Evolutionary conservation across 371 early-diverging fungal species (phyloP), one percentile per base, ranked within the genome.

Genomic region (Rhizopus microsporus): DNA sequence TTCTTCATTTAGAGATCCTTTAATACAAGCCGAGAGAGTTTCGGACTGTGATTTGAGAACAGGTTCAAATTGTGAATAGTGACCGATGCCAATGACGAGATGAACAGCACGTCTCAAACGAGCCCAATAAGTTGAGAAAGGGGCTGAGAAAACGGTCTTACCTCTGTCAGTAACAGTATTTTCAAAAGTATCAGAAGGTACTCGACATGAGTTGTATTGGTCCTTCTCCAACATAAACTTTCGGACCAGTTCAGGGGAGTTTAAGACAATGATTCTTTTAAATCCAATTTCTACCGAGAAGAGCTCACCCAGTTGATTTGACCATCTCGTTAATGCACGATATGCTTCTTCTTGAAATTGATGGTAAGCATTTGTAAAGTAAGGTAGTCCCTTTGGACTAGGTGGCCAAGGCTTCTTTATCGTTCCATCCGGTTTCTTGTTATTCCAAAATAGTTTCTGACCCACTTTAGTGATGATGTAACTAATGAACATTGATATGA

Each of bases 211-310:
- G 45, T 76, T 76, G 45, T 53, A 48, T 44, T 74, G 77, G 5
- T 76, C 68, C n/a, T 56, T 57, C 15, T 72, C 75, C 9, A 80
- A 57, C 13, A 77, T 55, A 0, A 56, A 51, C 12, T 65, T 57
- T 30, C 66, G 57, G 7, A 74, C 80, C 4, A 67, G 35, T 29
- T 56, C 51, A 10, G 64, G 59, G 43, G 50, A 51, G 56, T 71
- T 80, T 12, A 72, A 31, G 5, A 80, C 77, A 17, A 69, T 50
- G 9, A 80, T 52, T 15, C 65, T 63, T 46, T 71, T 76, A 31
- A 59, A 59, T 5, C 72, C 71, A 13, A 80, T 33, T 43, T 65
- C 13, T 9, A 80, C 73, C 0, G 75, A 67, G 35, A 60, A 72
- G 0, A 80, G 15, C 0, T 45, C 55, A 0, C 69, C 62, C 0